These are phyloP conservation scores for Stephanodiscus minutulus DNA, from an alignment of 108 stramenopile species.

Conservation along the genomic window DNA sequence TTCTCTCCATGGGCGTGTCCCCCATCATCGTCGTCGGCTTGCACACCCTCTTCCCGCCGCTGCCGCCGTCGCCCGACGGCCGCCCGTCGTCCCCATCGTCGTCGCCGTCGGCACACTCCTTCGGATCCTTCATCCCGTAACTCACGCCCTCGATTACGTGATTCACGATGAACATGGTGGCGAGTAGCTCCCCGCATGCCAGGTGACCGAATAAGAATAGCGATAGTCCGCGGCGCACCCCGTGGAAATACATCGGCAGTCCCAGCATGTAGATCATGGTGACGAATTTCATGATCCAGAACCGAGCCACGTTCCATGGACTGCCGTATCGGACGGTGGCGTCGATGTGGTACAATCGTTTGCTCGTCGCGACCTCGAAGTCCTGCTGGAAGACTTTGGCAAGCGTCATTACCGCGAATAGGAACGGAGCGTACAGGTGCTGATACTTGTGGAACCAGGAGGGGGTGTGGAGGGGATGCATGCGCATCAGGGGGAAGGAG, in stretches of 20 bases:
- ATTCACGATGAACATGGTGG: slow-evolving; percentile 72
- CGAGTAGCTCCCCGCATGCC: slow-evolving; percentile 61
- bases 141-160: slow-evolving; percentile 69
- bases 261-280: slow-evolving; percentile 58
- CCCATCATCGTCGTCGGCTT: slow-evolving; percentile 47
- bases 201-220: slow-evolving; percentile 58
- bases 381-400: slow-evolving; percentile 67
- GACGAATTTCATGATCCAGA: slow-evolving; percentile 63
- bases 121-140: slow-evolving; percentile 45
- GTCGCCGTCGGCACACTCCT: not conserved
- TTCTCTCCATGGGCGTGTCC: slow-evolving; percentile 58
- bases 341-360: slow-evolving; percentile 65
- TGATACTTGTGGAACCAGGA: slow-evolving; percentile 60
- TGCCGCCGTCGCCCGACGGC: slow-evolving; percentile 7
- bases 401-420: slow-evolving; percentile 64
- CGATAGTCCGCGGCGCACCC: slow-evolving; percentile 30
- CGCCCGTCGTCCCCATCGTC: slow-evolving; percentile 2
- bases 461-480: slow-evolving; percentile 55
- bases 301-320: slow-evolving; percentile 45
- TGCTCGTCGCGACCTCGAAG: slow-evolving; percentile 43
- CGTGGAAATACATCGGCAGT: slow-evolving; percentile 63
- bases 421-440: slow-evolving; percentile 59
- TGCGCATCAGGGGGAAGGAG: slow-evolving; percentile 59
- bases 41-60: not conserved
- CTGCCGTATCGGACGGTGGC: slow-evolving; percentile 62